Evolutionary conservation across 768 basidiomycete genomes (phyloP).

Genomic region (Tricholomella constricta): DNA sequence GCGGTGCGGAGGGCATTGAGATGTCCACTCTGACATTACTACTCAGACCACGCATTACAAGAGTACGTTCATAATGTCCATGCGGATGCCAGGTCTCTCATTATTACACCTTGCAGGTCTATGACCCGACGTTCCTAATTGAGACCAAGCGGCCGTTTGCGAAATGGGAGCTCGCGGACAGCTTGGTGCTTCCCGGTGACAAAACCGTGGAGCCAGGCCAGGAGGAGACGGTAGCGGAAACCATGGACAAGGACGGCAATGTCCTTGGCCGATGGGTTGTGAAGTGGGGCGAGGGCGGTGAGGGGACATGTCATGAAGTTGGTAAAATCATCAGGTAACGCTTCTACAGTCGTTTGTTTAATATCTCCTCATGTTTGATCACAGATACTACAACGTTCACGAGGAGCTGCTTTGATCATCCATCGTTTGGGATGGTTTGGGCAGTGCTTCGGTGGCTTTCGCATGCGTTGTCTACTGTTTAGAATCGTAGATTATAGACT

Average conservation of each 20-base stretch:
- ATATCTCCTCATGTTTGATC: not conserved
- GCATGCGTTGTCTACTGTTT: too few relatives aligned
- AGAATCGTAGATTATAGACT: too few relatives aligned
- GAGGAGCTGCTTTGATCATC: slow-evolving; percentile 39
- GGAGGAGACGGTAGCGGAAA: slow-evolving; percentile 85
- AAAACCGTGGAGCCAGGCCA: slow-evolving; percentile 41
- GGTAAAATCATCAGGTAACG: slow-evolving; percentile 66
- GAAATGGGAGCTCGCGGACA: slow-evolving; percentile 74
- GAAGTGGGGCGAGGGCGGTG: slow-evolving; percentile 66
- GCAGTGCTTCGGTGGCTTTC: too few relatives aligned
- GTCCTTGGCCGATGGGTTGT: slow-evolving; percentile 80
- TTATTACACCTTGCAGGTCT: slow-evolving; percentile 41
- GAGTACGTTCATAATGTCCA: slow-evolving; percentile 36
- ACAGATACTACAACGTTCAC: slow-evolving; percentile 50
- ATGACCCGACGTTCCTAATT: slow-evolving; percentile 72
- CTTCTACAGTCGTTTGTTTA: not conserved
- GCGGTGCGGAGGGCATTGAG: slow-evolving; percentile 58
- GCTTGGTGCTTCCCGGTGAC: slow-evolving; percentile 47
- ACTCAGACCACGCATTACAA: slow-evolving; percentile 63
- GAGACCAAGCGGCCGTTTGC: slow-evolving; percentile 71
- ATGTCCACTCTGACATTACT: slow-evolving; percentile 67
- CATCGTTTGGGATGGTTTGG: not conserved
- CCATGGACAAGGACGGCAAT: slow-evolving; percentile 54
- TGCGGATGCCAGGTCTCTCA: not conserved
- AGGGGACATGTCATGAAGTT: slow-evolving; percentile 60